Evolutionary conservation across 306 rosid genomes (phyloP).

Genomic region (Cucurbita moschata): DNA sequence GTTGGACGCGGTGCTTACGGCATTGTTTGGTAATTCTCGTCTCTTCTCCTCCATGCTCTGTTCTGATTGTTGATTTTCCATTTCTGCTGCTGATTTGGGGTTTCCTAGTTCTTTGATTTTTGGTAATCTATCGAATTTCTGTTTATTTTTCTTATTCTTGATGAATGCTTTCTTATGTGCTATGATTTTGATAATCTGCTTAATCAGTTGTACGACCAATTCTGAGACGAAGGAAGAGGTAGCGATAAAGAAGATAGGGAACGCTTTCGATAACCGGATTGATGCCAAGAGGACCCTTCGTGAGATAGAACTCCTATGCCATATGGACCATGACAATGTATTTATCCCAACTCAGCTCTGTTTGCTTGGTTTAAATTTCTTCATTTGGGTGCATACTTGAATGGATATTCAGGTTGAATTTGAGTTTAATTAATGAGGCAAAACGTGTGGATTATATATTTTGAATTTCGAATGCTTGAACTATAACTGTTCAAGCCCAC

Average conservation of each 20-base stretch:
- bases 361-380: not conserved
- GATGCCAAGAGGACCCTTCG: slow-evolving; percentile 64
- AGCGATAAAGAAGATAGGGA: slow-evolving; percentile 59
- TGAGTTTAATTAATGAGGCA: not conserved
- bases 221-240: slow-evolving; percentile 46
- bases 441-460: not conserved
- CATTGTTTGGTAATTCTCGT: slow-evolving; percentile 55
- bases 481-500: too few relatives aligned
- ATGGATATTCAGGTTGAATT: not conserved
- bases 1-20: slow-evolving; percentile 97
- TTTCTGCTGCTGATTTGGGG: not conserved
- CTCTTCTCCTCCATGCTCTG: too few relatives aligned
- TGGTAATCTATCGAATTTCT: not conserved
- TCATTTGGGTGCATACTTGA: not conserved
- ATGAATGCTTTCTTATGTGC: not conserved
- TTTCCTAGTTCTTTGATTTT: not conserved
- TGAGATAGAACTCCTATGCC: slow-evolving; percentile 55
- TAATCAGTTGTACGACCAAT: slow-evolving; percentile 37
- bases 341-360: not conserved
- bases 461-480: too few relatives aligned
- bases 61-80: not conserved
- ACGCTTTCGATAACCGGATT: slow-evolving; percentile 52
- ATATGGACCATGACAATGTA: slow-evolving; percentile 93
- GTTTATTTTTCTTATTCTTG: not conserved
- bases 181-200: slow-evolving; percentile 3